A percentile compares a stretch with the other conserved stretches of the same genome.
Evolutionary conservation across 768 basidiomycete species (phyloP).

Genomic region (Leccinellum albellum): DNA sequence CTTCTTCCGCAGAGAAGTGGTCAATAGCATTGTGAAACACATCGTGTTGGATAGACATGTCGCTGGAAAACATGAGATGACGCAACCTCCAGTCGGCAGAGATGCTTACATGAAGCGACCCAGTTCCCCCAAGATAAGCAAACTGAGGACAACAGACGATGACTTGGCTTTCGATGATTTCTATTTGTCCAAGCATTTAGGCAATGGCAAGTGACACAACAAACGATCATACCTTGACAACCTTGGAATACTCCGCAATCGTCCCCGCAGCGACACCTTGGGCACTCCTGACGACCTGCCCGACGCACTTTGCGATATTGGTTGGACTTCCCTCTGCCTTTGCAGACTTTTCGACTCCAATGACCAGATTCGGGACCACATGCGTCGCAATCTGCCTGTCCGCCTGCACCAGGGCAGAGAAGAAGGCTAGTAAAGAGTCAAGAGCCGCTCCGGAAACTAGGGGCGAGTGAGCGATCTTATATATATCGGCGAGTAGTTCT

Average conservation of each 20-base stretch:
- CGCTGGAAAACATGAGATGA: conserved; percentile 46
- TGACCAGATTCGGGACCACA: conserved; percentile 72
- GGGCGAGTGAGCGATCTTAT: conserved; percentile 72
- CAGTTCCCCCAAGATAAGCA: conserved; percentile 89
- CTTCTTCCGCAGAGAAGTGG: conserved; percentile 72
- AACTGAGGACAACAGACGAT: conserved; percentile 70
- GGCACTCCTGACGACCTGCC: conserved; percentile 70
- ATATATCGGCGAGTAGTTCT: conserved; percentile 63
- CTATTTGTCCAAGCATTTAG: conserved; percentile 24
- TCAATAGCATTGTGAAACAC: conserved; percentile 73
- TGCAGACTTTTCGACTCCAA: conserved; percentile 59
- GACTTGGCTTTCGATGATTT: conserved; percentile 60
- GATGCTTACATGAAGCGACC: conserved; percentile 75
- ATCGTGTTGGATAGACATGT: conserved; percentile 79
- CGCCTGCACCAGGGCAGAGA: conserved; percentile 74
- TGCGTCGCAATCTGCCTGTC: conserved; percentile 82
- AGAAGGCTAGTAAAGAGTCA: conserved; percentile 81
- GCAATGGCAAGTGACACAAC: not conserved
- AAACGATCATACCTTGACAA: conserved; percentile 56
- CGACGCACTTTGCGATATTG: conserved; percentile 85
- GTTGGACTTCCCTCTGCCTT: conserved; percentile 51
- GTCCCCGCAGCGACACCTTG: conserved; percentile 74
- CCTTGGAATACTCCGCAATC: conserved; percentile 80
- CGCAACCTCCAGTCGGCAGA: not conserved
- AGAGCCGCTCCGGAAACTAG: conserved; percentile 72